A percentile compares a stretch with the other conserved stretches of the same genome.
Evolutionary conservation across 306 rosid genomes (phyloP).

Genomic region (Cicer pinnatifidum): DNA sequence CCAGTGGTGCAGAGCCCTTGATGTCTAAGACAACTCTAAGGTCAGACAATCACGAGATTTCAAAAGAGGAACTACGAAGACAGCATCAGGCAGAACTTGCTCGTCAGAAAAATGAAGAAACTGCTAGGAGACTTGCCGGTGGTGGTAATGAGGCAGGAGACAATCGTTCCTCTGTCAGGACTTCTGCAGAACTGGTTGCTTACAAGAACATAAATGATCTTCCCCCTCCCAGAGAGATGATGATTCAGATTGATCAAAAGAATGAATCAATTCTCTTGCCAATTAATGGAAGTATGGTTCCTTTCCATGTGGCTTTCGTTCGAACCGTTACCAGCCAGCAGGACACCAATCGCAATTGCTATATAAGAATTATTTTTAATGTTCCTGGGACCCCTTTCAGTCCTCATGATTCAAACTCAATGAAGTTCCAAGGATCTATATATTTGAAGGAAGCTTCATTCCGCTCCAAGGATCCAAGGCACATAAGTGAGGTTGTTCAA

Average conservation of each 20-base stretch:
- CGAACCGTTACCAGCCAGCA: constrained; percentile 81
- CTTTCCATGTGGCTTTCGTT: constrained; percentile 88
- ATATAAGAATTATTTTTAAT: constrained; percentile 78
- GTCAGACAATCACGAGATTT: constrained; percentile 90
- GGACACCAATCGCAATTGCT: constrained; percentile 58
- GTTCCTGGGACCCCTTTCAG: constrained; percentile 94
- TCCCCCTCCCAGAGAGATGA: constrained; percentile 74
- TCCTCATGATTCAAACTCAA: constrained; percentile 74
- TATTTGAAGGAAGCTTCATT: constrained; percentile 91
- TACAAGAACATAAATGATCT: constrained; percentile 88
- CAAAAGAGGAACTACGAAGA: constrained; percentile 91
- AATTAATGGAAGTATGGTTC: constrained; percentile 90
- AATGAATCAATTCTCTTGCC: constrained; percentile 87
- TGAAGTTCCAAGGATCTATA: constrained; percentile 75
- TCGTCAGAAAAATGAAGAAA: constrained; percentile 96
- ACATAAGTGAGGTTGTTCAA: constrained; percentile 83
- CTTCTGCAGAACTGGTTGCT: constrained; percentile 70
- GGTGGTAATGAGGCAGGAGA: constrained; percentile 66
- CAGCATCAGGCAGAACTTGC: constrained; percentile 99
- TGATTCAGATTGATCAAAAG: constrained; percentile 93
- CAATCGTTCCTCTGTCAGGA: constrained; percentile 59
- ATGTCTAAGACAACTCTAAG: constrained; percentile 84
- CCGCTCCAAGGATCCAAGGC: constrained; percentile 93
- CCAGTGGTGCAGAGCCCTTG: constrained; percentile 53
- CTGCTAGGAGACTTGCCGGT: constrained; percentile 94